phyloP scores from a whole-genome alignment of 352 stramenopile genomes.

The Phytophthora brassicae region DNA sequence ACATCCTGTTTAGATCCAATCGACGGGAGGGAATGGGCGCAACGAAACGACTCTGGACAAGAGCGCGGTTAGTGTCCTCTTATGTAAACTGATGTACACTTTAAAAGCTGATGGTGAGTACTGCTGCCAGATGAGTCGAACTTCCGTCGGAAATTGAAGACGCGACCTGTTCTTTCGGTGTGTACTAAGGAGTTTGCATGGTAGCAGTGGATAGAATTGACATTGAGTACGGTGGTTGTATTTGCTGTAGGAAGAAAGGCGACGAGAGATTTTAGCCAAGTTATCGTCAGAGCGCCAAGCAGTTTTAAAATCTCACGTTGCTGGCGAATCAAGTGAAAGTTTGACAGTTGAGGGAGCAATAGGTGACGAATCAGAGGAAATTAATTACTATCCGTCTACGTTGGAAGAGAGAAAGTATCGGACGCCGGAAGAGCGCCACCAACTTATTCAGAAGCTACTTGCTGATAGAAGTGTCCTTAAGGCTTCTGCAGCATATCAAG shows the following conservation, averaged over 20 bases:
- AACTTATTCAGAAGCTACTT: constrained; percentile 34
- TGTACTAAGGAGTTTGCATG: not conserved
- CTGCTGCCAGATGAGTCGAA: constrained; percentile 16
- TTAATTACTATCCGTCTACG: too few species aligned
- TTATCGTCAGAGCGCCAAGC: constrained; percentile 57
- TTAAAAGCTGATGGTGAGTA: not conserved
- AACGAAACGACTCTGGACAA: constrained; percentile 8
- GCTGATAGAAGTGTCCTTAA: constrained; percentile 4
- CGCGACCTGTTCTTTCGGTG: constrained; percentile 43
- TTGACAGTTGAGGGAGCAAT: not conserved
- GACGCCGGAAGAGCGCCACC: constrained; percentile 18
- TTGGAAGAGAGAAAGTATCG: constrained; percentile 9
- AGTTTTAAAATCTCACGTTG: constrained; percentile 21
- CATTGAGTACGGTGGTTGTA: not conserved
- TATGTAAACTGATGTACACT: not conserved
- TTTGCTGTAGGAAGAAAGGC: constrained; percentile 49
- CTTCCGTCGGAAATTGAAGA: constrained; percentile 34
- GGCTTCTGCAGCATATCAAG: not conserved
- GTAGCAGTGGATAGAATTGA: not conserved
- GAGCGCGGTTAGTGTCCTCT: constrained; percentile 1
- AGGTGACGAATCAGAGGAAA: not conserved
- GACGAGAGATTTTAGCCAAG: constrained; percentile 68
- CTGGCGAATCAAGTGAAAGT: not conserved
- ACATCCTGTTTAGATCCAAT: too few species aligned
- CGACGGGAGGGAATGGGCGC: not conserved